Evolutionary conservation across 108 stramenopile genomes (phyloP), one percentile per base, ranked within the genome.

Genomic region (Stephanodiscus minutulus): DNA sequence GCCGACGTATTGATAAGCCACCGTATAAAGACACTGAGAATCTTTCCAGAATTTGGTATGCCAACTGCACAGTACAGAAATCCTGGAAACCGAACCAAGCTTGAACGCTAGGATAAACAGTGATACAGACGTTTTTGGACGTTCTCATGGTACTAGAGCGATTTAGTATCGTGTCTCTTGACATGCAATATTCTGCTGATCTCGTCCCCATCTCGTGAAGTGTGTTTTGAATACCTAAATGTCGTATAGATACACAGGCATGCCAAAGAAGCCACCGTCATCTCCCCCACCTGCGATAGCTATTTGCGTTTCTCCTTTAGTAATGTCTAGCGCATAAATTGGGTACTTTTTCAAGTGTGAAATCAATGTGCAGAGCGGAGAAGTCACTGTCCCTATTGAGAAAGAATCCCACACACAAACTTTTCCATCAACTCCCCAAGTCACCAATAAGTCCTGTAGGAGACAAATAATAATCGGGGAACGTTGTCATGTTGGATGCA

Each of bases 351-450:
- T 13, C 27, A 82, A 64, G n/a, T 79, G 48, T 0, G 83, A 69
- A 39, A 85, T 70, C 46, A 94, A 72, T 33, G 83, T 81, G 21
- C 89, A 87, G 17, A 94, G 63, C n/a, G 93, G 93, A 66, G 83
- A 84, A 33, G 48, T 41, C 18, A 91, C 77, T 61, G 89, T 70
- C 11, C 86, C 91, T 9, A 63, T 46, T 8, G 87, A 84, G 13
- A 63, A 56, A 10, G 90, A 85, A 61, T 91, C 88, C 93, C 93
- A 94, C 24, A 94, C 64, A 59, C 88, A 91, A 15, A 94, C 62
- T 43, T 76, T 84, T 6, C 93, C 93, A 68, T 94, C 93, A 9
- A 92, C 86, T 25, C 93, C 87, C 93, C 93, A 94, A 6, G 93
- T 88, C 33, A 94, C 18, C n/a, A 94, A 55, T 50, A 91, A 68